Conservation (phyloP, 805 yeast genomes). For the Candida coquimbonensis region DNA sequence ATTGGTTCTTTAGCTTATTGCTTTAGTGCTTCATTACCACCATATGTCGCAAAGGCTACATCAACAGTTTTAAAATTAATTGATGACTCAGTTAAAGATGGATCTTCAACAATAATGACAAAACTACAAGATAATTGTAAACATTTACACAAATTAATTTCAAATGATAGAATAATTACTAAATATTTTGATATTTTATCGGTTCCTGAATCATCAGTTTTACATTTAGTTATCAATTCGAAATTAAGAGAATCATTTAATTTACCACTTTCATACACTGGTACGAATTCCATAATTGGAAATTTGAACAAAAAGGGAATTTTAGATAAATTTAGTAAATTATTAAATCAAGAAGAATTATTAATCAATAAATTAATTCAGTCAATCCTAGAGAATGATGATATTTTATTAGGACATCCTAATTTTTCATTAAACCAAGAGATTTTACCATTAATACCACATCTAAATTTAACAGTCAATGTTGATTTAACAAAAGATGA, state of each 20-base stretch:
- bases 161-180: constrained; percentile 29
- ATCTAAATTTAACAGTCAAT: constrained; percentile 45
- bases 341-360: constrained; percentile 42
- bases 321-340: constrained; percentile 27
- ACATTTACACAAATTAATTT: constrained; percentile 34
- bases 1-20: constrained; percentile 86
- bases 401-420: constrained; percentile 56
- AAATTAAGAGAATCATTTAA: constrained; percentile 36
- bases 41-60: constrained; percentile 70
- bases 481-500: constrained; percentile 40
- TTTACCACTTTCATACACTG: constrained; percentile 36
- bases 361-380: constrained; percentile 65
- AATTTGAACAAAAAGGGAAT: constrained; percentile 25
- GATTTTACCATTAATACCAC: constrained; percentile 59
- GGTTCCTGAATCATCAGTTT: constrained; percentile 51
- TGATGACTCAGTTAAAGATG: constrained; percentile 28
- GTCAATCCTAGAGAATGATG: constrained; percentile 38
- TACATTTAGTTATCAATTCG: constrained; percentile 56
- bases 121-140: constrained; percentile 34
- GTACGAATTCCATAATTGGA: constrained; percentile 21
- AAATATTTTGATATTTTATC: constrained; percentile 48
- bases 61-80: constrained; percentile 48
- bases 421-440: constrained; percentile 67
- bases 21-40: constrained; percentile 91
- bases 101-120: constrained; percentile 29